Base-by-base conservation (phyloP, 352 stramenopile species). In the Globisporangium cystogenes region DNA sequence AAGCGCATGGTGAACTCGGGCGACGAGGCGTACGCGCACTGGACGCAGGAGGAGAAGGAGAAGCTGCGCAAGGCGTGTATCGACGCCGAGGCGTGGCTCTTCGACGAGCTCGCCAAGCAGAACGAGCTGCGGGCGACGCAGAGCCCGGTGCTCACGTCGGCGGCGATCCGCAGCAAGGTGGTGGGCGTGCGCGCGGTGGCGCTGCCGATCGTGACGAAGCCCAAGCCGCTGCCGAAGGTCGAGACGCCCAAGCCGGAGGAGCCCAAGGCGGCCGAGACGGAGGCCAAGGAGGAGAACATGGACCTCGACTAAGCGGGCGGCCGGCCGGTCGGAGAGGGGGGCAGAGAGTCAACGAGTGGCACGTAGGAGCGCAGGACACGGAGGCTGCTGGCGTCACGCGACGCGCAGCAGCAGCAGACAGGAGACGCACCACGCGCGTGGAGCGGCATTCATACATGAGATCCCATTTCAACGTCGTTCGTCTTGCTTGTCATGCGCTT, bases 171-270 rank as follows among this genome's bases (percentile, higher is more conserved):
- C 57, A 76, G 59, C 49, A 98, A 97, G 77, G 81, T 93, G 35
- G 87, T 87, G 50, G 84, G 93, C n/a, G 68, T 99, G 41, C 84
- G 85, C 36, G 83, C 86, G 33, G 71, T 90, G 46, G 93, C 88
- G 51, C 82, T 96, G 55, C 95, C 95, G 23, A 96, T 99, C 60
- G 95, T 98, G 64, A 96, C 95, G 61, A 99, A 99, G 80, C 95
- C 96, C 14, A 98, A 98, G 68, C 89, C 88, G 48, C 46, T 76
- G 44, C 81, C 82, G 1, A 92, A 93, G 76, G 74, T 86, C 18
- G 84, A 95, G 68, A 70, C 69, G 35, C 75, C 79, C 7, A 51
- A 67, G 23, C 56, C 74, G 23, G 54, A 73, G 12, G 62, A 80
- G 51, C 44, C 67, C 3, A 56, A 68, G 42, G 27, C 64, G 18